Evolutionary conservation across 202 grass and related monocot genomes (phyloP), one percentile per base, ranked within the genome.

Genomic region (Brachypodium distachyon): DNA sequence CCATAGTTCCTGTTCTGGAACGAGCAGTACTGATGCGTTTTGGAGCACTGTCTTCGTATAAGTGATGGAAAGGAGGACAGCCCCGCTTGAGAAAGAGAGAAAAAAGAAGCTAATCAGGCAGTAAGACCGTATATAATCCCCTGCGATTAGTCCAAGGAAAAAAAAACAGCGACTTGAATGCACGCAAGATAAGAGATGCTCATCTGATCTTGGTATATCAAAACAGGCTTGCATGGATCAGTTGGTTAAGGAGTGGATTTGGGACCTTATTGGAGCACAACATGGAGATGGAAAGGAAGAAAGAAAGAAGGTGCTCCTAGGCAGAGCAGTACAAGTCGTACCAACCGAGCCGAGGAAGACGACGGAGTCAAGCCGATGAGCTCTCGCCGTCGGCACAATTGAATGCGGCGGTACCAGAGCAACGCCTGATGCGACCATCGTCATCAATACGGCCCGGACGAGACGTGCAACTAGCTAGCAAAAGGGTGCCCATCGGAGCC

Each of bases 371-470:
- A 10, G 32, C 9, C 22, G 73, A 59, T 23, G 51, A 68, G 32
- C 50, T 59, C 50, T 80, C 70, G n/a, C 69, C 0, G 58, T 60
- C 70, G 27, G 36, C 70, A 19, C 70, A 4, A 81, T 68, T 61
- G 3, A 75, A 75, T 81, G 61, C 10, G 23, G 33, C 21, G 43
- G 43, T 61, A 32, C 58, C 34, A 28, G 26, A 46, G 16, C 63
- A 9, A 28, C 32, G n/a, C 72, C 49, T n/a, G 38, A 48, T 44
- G n/a, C 38, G 22, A 38, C 42, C n/a, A n/a, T 66, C 51, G 47
- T 32, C 31, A 58, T 51, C 76, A 74, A 67, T 52, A 74, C 79
- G 76, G 61, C 51, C 32, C 27, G 6, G n/a, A n/a, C n/a, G n/a
- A 44, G 8, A 9, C 12, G 2, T 9, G 31, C 49, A 17, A 4